Evolutionary conservation across 306 rosid species (phyloP).

Genomic region (Cicer bijugum): DNA sequence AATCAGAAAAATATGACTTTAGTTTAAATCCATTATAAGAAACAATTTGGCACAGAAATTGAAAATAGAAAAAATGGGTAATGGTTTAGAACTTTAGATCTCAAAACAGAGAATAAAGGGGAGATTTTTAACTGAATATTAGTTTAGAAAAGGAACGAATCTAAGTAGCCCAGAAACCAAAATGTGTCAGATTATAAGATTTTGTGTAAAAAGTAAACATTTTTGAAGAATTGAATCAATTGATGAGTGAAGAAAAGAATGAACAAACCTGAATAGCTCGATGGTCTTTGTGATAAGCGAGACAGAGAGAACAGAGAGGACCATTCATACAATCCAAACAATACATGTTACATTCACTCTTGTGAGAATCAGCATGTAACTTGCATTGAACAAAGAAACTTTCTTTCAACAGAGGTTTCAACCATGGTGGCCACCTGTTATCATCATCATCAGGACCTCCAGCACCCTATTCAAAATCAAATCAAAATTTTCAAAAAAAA

Average conservation of each 20-base stretch:
- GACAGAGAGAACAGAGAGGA: constrained; percentile 91
- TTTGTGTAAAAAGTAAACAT: neutral
- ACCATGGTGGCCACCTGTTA: constrained; percentile 98
- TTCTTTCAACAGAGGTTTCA: constrained; percentile 84
- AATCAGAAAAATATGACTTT: constrained; percentile 14
- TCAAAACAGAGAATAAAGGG: constrained; percentile 6
- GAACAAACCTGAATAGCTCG: constrained; percentile 79
- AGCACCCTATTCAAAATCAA: constrained; percentile 66
- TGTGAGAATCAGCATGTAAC: constrained; percentile 86
- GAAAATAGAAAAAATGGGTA: constrained; percentile 30
- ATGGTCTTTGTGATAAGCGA: constrained; percentile 79
- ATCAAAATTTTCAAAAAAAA: neutral
- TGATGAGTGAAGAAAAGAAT: neutral
- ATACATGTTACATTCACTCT: constrained; percentile 97
- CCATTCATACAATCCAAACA: constrained; percentile 98
- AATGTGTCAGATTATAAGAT: constrained; percentile 39
- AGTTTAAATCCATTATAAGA: neutral
- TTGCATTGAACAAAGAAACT: constrained; percentile 94
- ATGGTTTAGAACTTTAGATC: constrained; percentile 14
- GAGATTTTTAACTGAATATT: neutral
- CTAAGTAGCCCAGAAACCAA: constrained; percentile 21
- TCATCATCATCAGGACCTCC: constrained; percentile 93
- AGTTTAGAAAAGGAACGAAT: constrained; percentile 28
- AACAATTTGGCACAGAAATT: constrained; percentile 8
- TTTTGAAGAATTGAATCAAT: neutral